Percentiles rank a stretch among this genome's conserved stretches.
phyloP scores from a whole-genome alignment of 2,329 filamentous ascomycete genomes.

The Hymenoscyphus fraxineus region DNA sequence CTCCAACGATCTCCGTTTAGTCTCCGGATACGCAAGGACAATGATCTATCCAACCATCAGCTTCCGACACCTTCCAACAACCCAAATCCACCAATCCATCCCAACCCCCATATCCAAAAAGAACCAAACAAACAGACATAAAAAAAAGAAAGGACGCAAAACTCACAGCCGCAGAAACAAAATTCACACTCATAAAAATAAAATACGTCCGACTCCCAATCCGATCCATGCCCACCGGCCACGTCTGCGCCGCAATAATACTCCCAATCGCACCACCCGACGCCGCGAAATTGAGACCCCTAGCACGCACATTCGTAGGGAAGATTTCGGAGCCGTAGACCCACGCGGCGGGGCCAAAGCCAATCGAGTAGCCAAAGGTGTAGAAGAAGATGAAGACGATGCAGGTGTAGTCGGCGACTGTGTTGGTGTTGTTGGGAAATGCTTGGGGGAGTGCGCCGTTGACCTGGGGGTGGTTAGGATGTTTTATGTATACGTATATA shows the following conservation, averaged over 20 bases:
- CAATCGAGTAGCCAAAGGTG: conserved; percentile 54
- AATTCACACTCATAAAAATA: conserved; percentile 52
- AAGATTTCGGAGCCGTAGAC: conserved; percentile 61
- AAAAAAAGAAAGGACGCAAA: not conserved
- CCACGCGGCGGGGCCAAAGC: conserved; percentile 55
- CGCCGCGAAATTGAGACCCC: conserved; percentile 53
- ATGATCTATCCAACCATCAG: conserved; percentile 35
- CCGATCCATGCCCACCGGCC: conserved; percentile 50
- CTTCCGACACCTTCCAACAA: not conserved
- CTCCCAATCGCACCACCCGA: conserved; percentile 53
- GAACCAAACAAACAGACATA: no score
- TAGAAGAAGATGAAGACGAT: conserved; percentile 56
- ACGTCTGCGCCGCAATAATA: conserved; percentile 51
- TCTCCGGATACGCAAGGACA: conserved; percentile 44
- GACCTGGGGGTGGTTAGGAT: conserved; percentile 38
- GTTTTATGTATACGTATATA: not conserved
- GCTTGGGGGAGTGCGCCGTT: conserved; percentile 50
- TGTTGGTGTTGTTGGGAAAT: conserved; percentile 48
- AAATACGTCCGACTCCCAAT: conserved; percentile 53
- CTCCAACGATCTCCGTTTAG: conserved; percentile 43
- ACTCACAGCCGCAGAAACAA: conserved; percentile 44
- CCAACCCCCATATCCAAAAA: no score
- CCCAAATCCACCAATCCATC: no score
- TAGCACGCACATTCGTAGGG: conserved; percentile 52
- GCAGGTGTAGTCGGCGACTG: conserved; percentile 46